Evolutionary conservation across 495 filamentous ascomycete species (phyloP).

Genomic region (Saxispiralis lemnorum): DNA sequence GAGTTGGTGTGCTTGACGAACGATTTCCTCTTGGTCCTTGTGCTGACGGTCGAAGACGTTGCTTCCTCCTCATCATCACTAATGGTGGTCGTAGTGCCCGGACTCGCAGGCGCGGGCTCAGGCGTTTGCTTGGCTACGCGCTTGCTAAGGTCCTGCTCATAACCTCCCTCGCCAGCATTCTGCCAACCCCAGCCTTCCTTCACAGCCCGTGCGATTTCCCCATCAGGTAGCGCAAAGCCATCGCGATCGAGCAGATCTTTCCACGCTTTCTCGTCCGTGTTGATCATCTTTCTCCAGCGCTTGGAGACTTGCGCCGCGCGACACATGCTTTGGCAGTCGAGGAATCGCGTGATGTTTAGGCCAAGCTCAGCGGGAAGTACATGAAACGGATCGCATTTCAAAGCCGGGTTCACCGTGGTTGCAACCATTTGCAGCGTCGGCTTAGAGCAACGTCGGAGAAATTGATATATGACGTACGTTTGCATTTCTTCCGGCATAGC

Average conservation of each 20-base stretch:
- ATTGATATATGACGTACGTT: conserved; percentile 86
- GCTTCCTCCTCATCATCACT: conserved; percentile 13
- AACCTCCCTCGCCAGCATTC: conserved; percentile 60
- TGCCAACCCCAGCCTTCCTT: conserved; percentile 99
- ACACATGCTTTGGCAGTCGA: conserved; percentile 77
- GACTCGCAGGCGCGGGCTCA: neutral
- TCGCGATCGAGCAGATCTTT: conserved; percentile 79
- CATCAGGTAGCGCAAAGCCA: conserved; percentile 58
- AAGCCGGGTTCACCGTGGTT: conserved; percentile 81
- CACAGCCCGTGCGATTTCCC: conserved; percentile 74
- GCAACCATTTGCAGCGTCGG: conserved; percentile 84
- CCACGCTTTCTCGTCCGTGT: conserved; percentile 88
- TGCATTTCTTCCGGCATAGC: conserved; percentile 75
- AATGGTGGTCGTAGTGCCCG: neutral
- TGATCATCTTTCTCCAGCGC: conserved; percentile 75
- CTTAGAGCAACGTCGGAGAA: conserved; percentile 73
- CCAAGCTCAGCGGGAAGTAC: conserved; percentile 74
- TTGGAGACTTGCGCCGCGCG: conserved; percentile 86
- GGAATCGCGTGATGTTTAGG: conserved; percentile 68
- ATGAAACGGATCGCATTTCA: conserved; percentile 82
- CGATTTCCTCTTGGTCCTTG: conserved; percentile 36
- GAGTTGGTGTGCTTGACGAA: conserved; percentile 26
- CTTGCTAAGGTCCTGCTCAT: conserved; percentile 54
- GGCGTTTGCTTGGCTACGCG: conserved; percentile 15
- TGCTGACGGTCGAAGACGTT: conserved; percentile 8